These are phyloP conservation scores for Hyaloperonospora brassicae DNA, from an alignment of 352 stramenopile genomes.

Conservation along the genomic window DNA sequence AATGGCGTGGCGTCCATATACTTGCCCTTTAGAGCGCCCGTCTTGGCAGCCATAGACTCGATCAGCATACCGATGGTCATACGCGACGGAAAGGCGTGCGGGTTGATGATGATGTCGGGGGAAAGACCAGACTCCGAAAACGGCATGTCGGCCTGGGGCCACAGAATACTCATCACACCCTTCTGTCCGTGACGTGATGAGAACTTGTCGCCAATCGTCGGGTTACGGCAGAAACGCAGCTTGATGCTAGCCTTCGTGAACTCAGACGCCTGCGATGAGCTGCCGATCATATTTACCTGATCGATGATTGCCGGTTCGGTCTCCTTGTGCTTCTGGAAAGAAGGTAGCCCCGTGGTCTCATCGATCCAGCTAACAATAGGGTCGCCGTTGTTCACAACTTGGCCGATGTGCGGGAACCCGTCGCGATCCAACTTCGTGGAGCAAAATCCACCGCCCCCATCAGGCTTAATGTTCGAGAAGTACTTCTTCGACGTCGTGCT, in stretches of 20 bases:
- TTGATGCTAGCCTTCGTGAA: conserved; percentile 92
- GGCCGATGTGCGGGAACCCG: conserved; percentile 94
- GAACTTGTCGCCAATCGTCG: conserved; percentile 99
- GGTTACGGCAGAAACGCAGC: conserved; percentile 97
- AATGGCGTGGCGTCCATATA: conserved; percentile 99
- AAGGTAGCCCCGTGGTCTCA: conserved; percentile 86
- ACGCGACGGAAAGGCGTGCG: conserved; percentile 95
- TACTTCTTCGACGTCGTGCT: conserved; percentile 74
- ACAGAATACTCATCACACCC: conserved; percentile 98
- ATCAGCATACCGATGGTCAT: conserved; percentile 97
- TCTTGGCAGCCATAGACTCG: conserved; percentile 99
- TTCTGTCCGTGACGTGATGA: conserved; percentile 99
- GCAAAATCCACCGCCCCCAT: conserved; percentile 53
- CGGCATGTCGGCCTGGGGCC: conserved; percentile 98
- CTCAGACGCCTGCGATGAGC: conserved; percentile 54
- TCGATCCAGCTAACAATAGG: conserved; percentile 95
- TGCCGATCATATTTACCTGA: conserved; percentile 84
- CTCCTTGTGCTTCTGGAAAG: conserved; percentile 96
- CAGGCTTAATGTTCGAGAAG: conserved; percentile 89
- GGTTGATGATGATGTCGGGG: conserved; percentile 99
- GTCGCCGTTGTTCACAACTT: conserved; percentile 92
- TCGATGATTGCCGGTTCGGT: conserved; percentile 96
- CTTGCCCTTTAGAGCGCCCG: conserved; percentile 95
- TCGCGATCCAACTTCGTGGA: conserved; percentile 90
- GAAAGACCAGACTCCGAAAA: conserved; percentile 98